phyloP scores from a whole-genome alignment of 306 rosid genomes.

The Neltuma alba region DNA sequence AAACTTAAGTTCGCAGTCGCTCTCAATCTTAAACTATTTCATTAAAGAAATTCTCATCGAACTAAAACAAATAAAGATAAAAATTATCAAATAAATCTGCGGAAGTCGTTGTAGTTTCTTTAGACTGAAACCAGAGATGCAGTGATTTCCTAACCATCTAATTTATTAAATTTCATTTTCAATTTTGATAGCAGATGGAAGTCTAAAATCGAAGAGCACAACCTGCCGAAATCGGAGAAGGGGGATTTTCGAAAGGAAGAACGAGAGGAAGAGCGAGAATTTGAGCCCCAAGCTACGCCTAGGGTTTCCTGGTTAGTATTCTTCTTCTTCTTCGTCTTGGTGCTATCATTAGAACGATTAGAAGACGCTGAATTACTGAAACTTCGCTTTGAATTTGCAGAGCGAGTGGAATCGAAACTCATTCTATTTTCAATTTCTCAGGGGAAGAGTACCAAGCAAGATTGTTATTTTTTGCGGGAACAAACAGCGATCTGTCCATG shows the following conservation, averaged over 20 bases:
- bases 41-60: neutral
- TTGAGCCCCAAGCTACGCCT: constrained; percentile 83
- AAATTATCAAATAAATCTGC: neutral
- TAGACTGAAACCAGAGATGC: neutral
- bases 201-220: neutral
- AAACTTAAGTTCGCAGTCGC: neutral
- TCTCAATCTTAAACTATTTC: neutral
- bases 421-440: constrained; percentile 22
- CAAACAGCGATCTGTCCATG: neutral
- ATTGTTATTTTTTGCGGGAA: neutral
- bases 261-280: constrained; percentile 49
- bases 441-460: constrained; percentile 30
- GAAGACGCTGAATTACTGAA: constrained; percentile 50
- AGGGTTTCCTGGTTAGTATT: constrained; percentile 75
- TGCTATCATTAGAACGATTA: constrained; percentile 34
- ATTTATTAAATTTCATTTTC: neutral
- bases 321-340: constrained; percentile 42
- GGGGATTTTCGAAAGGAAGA: constrained; percentile 59
- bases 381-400: constrained; percentile 63
- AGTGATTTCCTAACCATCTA: neutral
- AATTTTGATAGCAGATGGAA: neutral
- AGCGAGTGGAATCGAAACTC: constrained; percentile 66
- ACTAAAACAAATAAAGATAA: neutral
- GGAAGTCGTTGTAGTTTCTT: neutral
- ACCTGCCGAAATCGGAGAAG: constrained; percentile 78